Base-by-base conservation (phyloP, 306 rosid genomes). In the Aeschynomene evenia region DNA sequence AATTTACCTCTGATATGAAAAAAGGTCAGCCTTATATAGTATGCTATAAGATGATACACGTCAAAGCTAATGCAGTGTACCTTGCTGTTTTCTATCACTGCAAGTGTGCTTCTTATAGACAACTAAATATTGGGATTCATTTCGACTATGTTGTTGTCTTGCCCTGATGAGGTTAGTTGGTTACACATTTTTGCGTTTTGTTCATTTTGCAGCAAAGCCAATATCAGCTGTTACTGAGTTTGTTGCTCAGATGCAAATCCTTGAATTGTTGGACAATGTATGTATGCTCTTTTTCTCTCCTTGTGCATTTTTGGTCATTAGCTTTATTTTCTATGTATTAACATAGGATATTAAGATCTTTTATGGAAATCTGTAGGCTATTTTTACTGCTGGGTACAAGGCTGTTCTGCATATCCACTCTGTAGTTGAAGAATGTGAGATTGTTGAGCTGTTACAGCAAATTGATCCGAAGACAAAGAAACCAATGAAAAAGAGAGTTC, bases 371-470 rank as follows among this genome's bases (percentile, higher is more conserved):
- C 3, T 73, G 43, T 54, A 95, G 99, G 99, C 99, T 65, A 95
- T 95, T 73, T 95, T 95, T 79, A 95, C 99, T n/a, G 97, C 97
- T 80, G 99, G 99, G 22, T 95, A 95, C 79, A 91, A 91, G 76
- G 99, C 99, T 76, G 86, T 95, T 70, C 74, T 95, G 85, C 99
- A 95, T 75, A 79, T 95, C 68, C 99, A 95, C 75, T 70, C 96
- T 26, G 77, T 95, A 68, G 99, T 95, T 40, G 99, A 95, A 81
- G 99, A 95, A 79, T 95, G 99, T 79, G 99, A 95, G 83, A 91
- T 95, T 70, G 91, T 95, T 37, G 96, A 95, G 74, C 85, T 95
- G 68, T 50, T 91, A 10, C 89, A 91, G 40, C 95, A 95, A 88
- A 87, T 95, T 63, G 99, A 95, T 83, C 85, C 91, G 13, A 95